A percentile compares a stretch with the other conserved stretches of the same genome.
These are phyloP conservation scores for Pseudomonodictys pantanalensis DNA, from an alignment of 495 filamentous ascomycete species.

Conservation along the genomic window DNA sequence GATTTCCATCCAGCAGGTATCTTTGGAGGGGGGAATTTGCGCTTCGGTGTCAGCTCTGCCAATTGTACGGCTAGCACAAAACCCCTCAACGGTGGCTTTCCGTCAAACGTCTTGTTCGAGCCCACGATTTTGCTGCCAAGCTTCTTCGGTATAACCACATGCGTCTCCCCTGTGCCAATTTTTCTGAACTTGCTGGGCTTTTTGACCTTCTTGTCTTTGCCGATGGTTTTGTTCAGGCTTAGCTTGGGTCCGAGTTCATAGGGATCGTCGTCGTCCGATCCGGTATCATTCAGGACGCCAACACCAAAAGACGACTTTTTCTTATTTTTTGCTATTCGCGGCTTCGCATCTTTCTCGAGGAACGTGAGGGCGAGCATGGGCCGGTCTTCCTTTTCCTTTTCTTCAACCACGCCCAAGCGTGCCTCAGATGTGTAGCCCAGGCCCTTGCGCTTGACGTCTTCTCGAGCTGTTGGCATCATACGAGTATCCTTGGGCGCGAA, in stretches of 20 bases:
- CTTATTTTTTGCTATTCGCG: conserved; percentile 16
- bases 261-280: conserved; percentile 95
- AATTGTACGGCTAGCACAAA: conserved; percentile 67
- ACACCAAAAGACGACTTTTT: conserved; percentile 67
- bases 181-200: conserved; percentile 52
- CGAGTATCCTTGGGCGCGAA: conserved; percentile 86
- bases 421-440: conserved; percentile 74
- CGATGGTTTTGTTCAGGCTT: conserved; percentile 82
- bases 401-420: conserved; percentile 32
- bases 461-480: conserved; percentile 55
- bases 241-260: conserved; percentile 90
- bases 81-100: conserved; percentile 78
- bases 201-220: conserved; percentile 80
- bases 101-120: conserved; percentile 82
- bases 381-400: conserved; percentile 25
- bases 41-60: conserved; percentile 51
- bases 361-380: background rate
- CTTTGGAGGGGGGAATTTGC: conserved; percentile 68
- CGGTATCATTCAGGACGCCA: conserved; percentile 88
- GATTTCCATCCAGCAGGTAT: conserved; percentile 79
- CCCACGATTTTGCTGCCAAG: conserved; percentile 52
- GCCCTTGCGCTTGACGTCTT: conserved; percentile 69
- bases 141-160: conserved; percentile 78
- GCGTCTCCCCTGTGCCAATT: conserved; percentile 64
- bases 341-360: conserved; percentile 5